Evolutionary conservation across 225 moss, liverwort and hornwort species (phyloP).

Genomic region (Lunularia cruciata): DNA sequence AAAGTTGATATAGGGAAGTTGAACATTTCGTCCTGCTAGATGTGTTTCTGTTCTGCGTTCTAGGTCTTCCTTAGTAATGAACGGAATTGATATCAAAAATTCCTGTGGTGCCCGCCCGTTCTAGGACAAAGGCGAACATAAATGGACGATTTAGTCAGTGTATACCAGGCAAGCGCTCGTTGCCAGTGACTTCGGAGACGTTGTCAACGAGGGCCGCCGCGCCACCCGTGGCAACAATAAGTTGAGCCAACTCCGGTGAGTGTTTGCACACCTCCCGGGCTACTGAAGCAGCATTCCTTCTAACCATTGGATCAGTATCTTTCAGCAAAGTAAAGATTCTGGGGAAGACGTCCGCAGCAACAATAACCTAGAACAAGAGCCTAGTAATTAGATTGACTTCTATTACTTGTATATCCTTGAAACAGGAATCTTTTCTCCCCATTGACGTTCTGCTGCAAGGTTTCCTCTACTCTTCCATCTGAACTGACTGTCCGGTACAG

Average conservation of each 20-base stretch:
- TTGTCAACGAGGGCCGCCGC: constrained; percentile 93
- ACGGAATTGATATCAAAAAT: too few relatives aligned
- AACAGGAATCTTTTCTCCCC: too few relatives aligned
- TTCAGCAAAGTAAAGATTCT: constrained; percentile 80
- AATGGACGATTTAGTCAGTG: not conserved
- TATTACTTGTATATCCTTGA: too few relatives aligned
- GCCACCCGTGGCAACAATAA: constrained; percentile 65
- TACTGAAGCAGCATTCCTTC: constrained; percentile 80
- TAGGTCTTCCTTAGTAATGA: not conserved
- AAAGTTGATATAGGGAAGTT: too few relatives aligned
- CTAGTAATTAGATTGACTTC: not conserved
- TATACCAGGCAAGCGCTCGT: constrained; percentile 87
- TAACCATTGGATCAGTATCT: constrained; percentile 66
- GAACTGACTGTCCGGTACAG: not conserved
- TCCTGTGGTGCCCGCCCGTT: not conserved
- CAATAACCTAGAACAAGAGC: constrained; percentile 50
- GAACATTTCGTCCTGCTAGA: too few relatives aligned
- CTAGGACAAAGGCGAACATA: too few relatives aligned
- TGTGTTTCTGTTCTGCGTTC: not conserved
- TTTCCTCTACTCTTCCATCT: not conserved
- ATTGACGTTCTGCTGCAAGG: too few relatives aligned
- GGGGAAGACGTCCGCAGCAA: constrained; percentile 70
- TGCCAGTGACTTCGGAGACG: constrained; percentile 75
- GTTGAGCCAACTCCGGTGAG: constrained; percentile 61
- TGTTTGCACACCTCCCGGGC: constrained; percentile 92